Conservation (phyloP, 345 rosid genomes). For the Arabidopsis arenosa region DNA sequence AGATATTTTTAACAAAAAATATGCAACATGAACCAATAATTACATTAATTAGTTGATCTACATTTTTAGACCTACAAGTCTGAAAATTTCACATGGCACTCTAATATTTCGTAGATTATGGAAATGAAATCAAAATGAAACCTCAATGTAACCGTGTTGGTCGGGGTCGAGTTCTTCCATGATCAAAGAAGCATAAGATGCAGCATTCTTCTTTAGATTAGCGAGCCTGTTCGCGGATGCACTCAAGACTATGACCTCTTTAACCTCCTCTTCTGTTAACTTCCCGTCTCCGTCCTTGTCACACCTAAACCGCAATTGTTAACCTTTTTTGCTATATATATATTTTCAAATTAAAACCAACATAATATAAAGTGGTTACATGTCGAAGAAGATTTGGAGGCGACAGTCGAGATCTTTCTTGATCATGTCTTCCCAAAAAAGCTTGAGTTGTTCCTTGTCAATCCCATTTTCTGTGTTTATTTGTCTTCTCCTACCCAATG, state of each 20-base stretch:
- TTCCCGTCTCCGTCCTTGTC: constrained; percentile 96
- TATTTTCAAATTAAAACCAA: neutral
- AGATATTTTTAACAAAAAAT: neutral
- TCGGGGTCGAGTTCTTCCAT: constrained; percentile 99
- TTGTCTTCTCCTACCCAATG: constrained; percentile 69
- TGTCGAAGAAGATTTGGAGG: constrained; percentile 90
- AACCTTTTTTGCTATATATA: neutral
- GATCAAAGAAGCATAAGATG: constrained; percentile 75
- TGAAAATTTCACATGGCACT: neutral
- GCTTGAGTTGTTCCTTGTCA: constrained; percentile 58
- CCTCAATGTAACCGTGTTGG: constrained; percentile 86
- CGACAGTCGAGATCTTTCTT: constrained; percentile 74
- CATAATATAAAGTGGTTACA: constrained; percentile 48
- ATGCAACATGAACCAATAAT: neutral
- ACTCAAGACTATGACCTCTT: constrained; percentile 86
- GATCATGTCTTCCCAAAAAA: constrained; percentile 90
- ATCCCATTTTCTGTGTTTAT: constrained; percentile 62
- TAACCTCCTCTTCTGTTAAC: constrained; percentile 80
- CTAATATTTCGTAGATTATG: neutral
- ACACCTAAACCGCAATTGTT: constrained; percentile 56
- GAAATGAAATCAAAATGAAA: constrained; percentile 31
- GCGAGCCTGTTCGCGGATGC: constrained; percentile 86
- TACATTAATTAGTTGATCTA: neutral
- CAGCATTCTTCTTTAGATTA: constrained; percentile 72
- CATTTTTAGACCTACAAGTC: neutral